Percentiles rank a stretch among this genome's conserved stretches.
Evolutionary conservation across 768 basidiomycete genomes (phyloP).

Genomic region (Cyathus striatus): DNA sequence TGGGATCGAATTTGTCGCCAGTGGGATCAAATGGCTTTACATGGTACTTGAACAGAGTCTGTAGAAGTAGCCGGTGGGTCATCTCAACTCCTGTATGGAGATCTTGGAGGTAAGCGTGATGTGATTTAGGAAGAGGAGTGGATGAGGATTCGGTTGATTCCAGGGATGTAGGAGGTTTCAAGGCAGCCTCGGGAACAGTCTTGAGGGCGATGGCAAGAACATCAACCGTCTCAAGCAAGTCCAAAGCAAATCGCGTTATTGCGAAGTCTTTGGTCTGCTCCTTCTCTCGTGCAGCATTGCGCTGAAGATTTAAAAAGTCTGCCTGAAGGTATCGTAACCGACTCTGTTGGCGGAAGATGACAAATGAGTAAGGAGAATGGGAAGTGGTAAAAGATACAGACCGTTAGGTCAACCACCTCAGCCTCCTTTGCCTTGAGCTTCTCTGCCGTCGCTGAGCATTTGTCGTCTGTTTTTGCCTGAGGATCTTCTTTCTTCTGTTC

Average conservation of each 20-base stretch:
- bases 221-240: conserved; percentile 87
- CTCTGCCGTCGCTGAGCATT: conserved; percentile 26
- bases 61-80: conserved; percentile 85
- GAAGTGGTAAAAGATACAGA: conserved; percentile 31
- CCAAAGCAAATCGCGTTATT: conserved; percentile 86
- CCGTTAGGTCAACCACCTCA: conserved; percentile 81
- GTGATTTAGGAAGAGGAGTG: conserved; percentile 42
- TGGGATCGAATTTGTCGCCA: conserved; percentile 93
- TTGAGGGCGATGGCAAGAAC: conserved; percentile 83
- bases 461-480: conserved; percentile 18
- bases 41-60: conserved; percentile 88
- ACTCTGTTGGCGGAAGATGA: conserved; percentile 41
- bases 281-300: conserved; percentile 87
- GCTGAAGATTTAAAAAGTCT: conserved; percentile 93
- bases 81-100: conserved; percentile 86
- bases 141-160: conserved; percentile 20
- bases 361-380: background rate
- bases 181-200: conserved; percentile 56
- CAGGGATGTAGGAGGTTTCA: conserved; percentile 22
- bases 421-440: conserved; percentile 79
- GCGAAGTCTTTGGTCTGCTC: conserved; percentile 91
- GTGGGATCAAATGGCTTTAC: conserved; percentile 89
- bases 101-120: conserved; percentile 57
- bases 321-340: conserved; percentile 90
- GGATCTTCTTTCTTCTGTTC: conserved; percentile 17